These are phyloP conservation scores for Aspergillus quadrilineatus DNA, from an alignment of 2,329 filamentous ascomycete genomes.

Conservation along the genomic window DNA sequence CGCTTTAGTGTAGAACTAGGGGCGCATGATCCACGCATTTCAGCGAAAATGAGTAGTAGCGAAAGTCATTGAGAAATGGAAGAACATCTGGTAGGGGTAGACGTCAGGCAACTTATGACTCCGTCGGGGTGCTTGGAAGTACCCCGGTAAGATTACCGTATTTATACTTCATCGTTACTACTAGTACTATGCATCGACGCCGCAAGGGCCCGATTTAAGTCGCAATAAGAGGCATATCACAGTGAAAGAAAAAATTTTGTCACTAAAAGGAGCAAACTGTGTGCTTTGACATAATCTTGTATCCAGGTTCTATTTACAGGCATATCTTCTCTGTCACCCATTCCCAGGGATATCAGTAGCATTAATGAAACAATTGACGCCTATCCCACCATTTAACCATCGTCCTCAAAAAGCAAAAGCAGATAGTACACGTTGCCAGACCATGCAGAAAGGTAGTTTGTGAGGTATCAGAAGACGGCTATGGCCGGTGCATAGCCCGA, in stretches of 20 bases:
- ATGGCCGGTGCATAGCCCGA: conserved; percentile 2
- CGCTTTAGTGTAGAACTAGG: conserved; percentile 23
- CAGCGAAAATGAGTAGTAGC: conserved; percentile 12
- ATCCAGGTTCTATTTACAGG: conserved; percentile 30
- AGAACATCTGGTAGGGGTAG: not conserved
- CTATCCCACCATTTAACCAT: conserved; percentile 26
- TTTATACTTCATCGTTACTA: not conserved
- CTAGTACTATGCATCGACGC: no score
- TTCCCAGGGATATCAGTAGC: conserved; percentile 16
- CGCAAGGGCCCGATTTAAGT: no score
- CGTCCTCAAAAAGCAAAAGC: conserved; percentile 4
- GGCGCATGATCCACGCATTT: conserved; percentile 30
- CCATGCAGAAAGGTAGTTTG: conserved; percentile 10
- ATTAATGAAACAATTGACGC: conserved; percentile 23
- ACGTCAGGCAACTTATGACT: not conserved
- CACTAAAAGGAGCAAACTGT: not conserved
- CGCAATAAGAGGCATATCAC: not conserved
- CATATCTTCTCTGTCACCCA: conserved; percentile 15
- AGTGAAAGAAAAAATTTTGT: not conserved
- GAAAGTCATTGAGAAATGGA: conserved; percentile 5
- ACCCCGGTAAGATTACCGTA: not conserved
- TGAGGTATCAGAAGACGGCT: not conserved
- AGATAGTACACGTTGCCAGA: conserved; percentile 29
- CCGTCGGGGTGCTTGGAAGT: not conserved
- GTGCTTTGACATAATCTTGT: conserved; percentile 12